A percentile compares a stretch with the other conserved stretches of the same genome.
Evolutionary conservation across 345 rosid genomes (phyloP).

Genomic region (Eucalyptus brandiana): DNA sequence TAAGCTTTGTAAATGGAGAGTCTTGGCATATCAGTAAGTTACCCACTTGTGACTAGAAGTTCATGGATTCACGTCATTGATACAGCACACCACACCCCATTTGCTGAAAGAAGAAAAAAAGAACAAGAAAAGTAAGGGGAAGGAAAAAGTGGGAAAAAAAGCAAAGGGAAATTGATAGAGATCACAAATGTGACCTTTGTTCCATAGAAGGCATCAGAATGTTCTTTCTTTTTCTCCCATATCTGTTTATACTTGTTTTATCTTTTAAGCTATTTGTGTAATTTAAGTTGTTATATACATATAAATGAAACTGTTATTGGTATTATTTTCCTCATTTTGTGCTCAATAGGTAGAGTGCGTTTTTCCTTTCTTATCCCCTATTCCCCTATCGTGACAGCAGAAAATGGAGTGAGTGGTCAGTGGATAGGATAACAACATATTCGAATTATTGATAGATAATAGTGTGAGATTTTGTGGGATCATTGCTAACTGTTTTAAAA

Average conservation of each 20-base stretch:
- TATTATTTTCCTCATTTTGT: neutral
- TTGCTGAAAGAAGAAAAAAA: neutral
- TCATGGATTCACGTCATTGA: neutral
- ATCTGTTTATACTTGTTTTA: neutral
- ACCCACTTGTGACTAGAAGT: neutral
- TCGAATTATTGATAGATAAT: neutral
- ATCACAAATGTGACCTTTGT: neutral
- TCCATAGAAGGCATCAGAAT: neutral
- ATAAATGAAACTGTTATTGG: neutral
- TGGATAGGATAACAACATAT: neutral
- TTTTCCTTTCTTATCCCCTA: neutral
- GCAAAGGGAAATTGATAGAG: neutral
- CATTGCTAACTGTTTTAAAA: no score
- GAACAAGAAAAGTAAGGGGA: neutral
- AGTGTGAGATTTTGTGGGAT: no score
- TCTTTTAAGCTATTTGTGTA: neutral
- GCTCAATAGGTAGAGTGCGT: neutral
- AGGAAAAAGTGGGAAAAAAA: neutral
- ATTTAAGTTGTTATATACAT: neutral
- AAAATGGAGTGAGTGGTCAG: neutral
- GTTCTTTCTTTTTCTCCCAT: neutral
- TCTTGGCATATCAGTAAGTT: neutral
- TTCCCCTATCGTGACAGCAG: neutral
- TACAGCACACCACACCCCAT: neutral
- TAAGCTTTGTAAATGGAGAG: neutral